Base-by-base conservation (phyloP, 1,284 basidiomycete genomes). In the Wallemia ichthyophaga region DNA sequence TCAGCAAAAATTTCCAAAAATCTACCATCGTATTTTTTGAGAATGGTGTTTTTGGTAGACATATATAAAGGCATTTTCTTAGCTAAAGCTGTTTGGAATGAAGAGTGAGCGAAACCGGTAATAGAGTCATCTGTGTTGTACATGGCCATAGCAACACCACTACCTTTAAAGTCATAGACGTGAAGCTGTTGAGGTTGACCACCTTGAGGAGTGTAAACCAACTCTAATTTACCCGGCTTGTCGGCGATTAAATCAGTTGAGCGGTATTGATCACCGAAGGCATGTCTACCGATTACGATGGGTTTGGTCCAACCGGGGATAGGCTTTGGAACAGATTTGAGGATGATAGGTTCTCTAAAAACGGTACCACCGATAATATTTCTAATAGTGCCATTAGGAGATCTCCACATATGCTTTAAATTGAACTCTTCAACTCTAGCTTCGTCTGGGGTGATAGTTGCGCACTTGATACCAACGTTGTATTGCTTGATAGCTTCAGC, bases 1-100 rank as follows among this genome's bases (percentile, higher is more conserved):
- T 89, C 85, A 70, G 92, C 79, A 80, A 96, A 98, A 68, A 94
- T 86, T 67, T 98, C 94, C 76, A 96, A 96, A 80, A 96, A 98
- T 57, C 88, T 80, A 57, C 92, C 92, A 67, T 98, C 92, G 69
- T 94, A 94, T 68, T 82, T 85, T 73, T 56, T 56, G 55, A 68
- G 64, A 60, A 69, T 69, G 28, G 68, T 68, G 65, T 68, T 67
- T 65, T 69, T 69, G 57, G 67, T 67, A 24, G 62, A 58, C 58
- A 69, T 64, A 62, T 64, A 69, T 62, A 94, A 72, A 57, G 87
- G 83, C 77, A 95, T 82, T 73, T 88, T 86, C 80, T 96, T 96
- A 54, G 78, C 71, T 61, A 96, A 70, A n/a, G 88, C 92, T 85
- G 96, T 92, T 75, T 95, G 95, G 78, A 98, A 96, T 48, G 85